Evolutionary conservation across 306 rosid species (phyloP).

Genomic region (Prinsepia uniflora): DNA sequence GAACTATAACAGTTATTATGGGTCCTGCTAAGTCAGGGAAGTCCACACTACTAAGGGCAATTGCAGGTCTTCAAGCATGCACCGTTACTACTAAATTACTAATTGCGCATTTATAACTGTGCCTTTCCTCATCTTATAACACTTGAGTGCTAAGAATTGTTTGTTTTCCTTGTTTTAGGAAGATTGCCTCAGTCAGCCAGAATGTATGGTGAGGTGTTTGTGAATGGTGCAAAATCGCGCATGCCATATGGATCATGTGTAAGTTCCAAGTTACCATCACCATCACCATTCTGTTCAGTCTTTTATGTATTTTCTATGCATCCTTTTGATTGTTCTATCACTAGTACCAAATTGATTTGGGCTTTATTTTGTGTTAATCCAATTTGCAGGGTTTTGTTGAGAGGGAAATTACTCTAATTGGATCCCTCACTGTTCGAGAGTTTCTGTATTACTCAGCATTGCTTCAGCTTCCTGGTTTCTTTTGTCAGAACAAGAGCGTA

Average conservation of each 20-base stretch:
- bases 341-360: neutral
- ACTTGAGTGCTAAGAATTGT: constrained; percentile 25
- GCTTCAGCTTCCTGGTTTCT: constrained; percentile 95
- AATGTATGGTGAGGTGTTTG: constrained; percentile 85
- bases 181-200: constrained; percentile 76
- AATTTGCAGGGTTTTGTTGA: constrained; percentile 83
- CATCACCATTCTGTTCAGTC: constrained; percentile 1
- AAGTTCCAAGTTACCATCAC: constrained; percentile 30
- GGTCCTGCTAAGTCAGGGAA: constrained; percentile 98
- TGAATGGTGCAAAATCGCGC: constrained; percentile 64
- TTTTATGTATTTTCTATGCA: neutral
- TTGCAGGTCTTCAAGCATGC: constrained; percentile 63
- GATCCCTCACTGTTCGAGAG: constrained; percentile 95
- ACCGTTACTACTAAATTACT: constrained; percentile 20
- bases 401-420: constrained; percentile 81
- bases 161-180: constrained; percentile 46
- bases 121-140: constrained; percentile 19
- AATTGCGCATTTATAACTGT: constrained; percentile 21
- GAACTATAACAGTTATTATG: constrained; percentile 95
- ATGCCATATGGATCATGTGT: constrained; percentile 93
- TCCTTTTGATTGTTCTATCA: neutral
- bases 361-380: constrained; percentile 9
- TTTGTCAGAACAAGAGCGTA: constrained; percentile 82
- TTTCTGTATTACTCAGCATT: constrained; percentile 87
- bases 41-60: constrained; percentile 77